Evolutionary conservation across 805 yeast species (phyloP).

Genomic region (Saccharomyces kudriavzevii): DNA sequence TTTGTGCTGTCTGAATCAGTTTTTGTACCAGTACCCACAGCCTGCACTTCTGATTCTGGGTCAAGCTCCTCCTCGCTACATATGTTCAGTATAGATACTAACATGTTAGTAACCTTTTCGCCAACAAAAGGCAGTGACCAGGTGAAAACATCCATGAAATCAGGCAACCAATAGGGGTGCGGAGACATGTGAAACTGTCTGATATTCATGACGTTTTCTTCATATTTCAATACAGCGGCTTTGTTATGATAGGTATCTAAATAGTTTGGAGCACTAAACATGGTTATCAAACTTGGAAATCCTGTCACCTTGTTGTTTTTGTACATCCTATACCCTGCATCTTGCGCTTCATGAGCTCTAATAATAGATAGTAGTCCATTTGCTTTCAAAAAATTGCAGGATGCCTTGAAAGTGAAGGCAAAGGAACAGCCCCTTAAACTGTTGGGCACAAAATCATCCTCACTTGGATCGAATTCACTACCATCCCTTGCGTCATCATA

Average conservation of each 20-base stretch:
- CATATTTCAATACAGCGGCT: slow-evolving; percentile 86
- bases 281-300: slow-evolving; percentile 76
- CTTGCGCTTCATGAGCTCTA: slow-evolving; percentile 92
- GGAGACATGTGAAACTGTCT: slow-evolving; percentile 82
- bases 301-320: slow-evolving; percentile 68
- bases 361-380: slow-evolving; percentile 69
- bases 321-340: slow-evolving; percentile 87
- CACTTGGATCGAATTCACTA: slow-evolving; percentile 16
- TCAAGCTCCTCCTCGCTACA: slow-evolving; percentile 88
- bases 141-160: slow-evolving; percentile 87
- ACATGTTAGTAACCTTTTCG: slow-evolving; percentile 89
- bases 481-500: slow-evolving; percentile 53
- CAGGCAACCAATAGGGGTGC: slow-evolving; percentile 91
- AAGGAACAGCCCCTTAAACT: slow-evolving; percentile 80
- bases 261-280: slow-evolving; percentile 89
- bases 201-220: slow-evolving; percentile 80
- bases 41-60: not conserved
- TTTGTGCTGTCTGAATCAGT: slow-evolving; percentile 1
- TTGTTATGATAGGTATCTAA: slow-evolving; percentile 81
- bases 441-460: slow-evolving; percentile 43
- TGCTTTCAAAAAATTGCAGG: slow-evolving; percentile 60
- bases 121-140: slow-evolving; percentile 96
- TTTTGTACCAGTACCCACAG: not conserved
- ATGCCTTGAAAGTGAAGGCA: slow-evolving; percentile 71
- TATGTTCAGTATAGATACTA: slow-evolving; percentile 74